Base-by-base conservation (phyloP, 495 filamentous ascomycete genomes). In the Penicillium psychrofluorescens region DNA sequence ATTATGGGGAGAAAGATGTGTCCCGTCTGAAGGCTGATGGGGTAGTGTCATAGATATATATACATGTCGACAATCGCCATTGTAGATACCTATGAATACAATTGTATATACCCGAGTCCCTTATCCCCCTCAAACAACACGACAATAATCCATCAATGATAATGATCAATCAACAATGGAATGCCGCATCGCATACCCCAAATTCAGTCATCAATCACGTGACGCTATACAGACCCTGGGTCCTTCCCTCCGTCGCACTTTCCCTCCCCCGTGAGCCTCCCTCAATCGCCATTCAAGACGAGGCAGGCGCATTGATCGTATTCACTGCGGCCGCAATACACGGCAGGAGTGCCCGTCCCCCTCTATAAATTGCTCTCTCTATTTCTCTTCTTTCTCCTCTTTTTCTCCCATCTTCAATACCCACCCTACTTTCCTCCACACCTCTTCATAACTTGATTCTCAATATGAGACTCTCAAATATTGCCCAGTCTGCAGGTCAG, bases 11-110 rank as follows among this genome's bases (percentile, higher is more conserved):
- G 35, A 64, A 53, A 0, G 74, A 86, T 41, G 86, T 96, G 37
- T 62, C 68, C 31, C 63, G 60, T 10, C 62, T 95, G 48, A 84
- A 73, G 53, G 61, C 70, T 28, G 77, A 83, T 35, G 90, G 90
- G 1, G 83, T 87, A 3, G 67, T 95, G 7, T 75, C 76, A 44
- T 89, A 13, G 45, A 36, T 3, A 22, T 22, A 22, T 22, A 22
- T 22, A 22, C n/a, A n/a, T 16, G 1, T 22, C 22, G 6, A 22
- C 22, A 6, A 4, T 22, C 22, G 22, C 2, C 22, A 22, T 22
- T 6, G 22, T 22, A 22, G 22, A 22, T 22, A 3, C 22, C 22
- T 22, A 22, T 22, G 22, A 6, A 22, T 22, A 0, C 22, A 22
- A 6, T 22, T 22, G 4, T 22, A 22, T 3, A 22, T 22, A 22